These are phyloP conservation scores for Brassica juncea DNA, from an alignment of 345 rosid genomes.

Conservation along the genomic window DNA sequence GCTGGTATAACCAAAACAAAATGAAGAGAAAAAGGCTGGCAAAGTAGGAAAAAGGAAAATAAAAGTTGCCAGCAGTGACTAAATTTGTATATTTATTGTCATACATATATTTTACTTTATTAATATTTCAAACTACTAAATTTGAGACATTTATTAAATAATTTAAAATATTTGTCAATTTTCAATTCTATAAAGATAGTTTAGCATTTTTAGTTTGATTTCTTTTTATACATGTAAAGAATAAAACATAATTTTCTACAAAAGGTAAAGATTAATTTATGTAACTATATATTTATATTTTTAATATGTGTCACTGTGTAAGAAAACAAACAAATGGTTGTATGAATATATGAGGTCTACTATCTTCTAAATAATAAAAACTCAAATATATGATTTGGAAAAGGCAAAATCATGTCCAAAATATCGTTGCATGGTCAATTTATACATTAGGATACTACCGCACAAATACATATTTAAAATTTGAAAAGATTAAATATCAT, in stretches of 20 bases:
- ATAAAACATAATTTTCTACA: not conserved
- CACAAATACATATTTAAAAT: not conserved
- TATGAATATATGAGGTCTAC: not conserved
- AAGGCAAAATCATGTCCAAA: not conserved
- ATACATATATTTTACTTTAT: not conserved
- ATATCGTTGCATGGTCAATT: not conserved
- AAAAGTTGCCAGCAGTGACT: not conserved
- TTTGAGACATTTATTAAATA: not conserved
- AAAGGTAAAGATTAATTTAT: not conserved
- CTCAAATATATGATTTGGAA: not conserved
- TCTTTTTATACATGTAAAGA: not conserved
- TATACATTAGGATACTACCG: not conserved
- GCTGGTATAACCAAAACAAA: not conserved
- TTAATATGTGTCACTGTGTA: not conserved
- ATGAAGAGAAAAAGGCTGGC: slow-evolving; percentile 7
- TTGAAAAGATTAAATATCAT: not conserved
- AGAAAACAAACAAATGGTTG: not conserved
- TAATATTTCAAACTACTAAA: not conserved
- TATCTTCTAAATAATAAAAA: not conserved
- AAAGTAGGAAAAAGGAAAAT: not conserved
- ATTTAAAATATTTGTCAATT: not conserved
- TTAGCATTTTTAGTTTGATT: not conserved
- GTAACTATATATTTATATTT: not conserved
- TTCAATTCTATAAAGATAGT: not conserved
- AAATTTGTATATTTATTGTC: not conserved